Conservation (phyloP, 2,329 filamentous ascomycete species). For the Drechmeria coniospora region DNA sequence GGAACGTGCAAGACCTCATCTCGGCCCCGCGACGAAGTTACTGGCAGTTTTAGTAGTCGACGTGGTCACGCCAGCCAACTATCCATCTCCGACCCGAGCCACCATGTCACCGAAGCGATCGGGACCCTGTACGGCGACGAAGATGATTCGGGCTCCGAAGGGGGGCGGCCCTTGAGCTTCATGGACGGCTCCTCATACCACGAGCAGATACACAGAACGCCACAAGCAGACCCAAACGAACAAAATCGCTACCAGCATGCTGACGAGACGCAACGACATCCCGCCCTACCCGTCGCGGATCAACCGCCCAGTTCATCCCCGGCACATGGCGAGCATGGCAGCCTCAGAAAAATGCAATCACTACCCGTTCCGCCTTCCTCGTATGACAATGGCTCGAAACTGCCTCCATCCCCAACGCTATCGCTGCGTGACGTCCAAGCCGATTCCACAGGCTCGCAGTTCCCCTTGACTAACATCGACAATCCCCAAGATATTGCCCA, state of each 20-base stretch:
- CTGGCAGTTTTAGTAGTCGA: conserved; percentile 40
- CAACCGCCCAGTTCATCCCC: conserved; percentile 15
- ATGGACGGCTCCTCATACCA: conserved; percentile 39
- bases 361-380: conserved; percentile 22
- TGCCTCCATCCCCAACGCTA: conserved; percentile 35
- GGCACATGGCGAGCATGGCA: conserved; percentile 17
- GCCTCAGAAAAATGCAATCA: conserved; percentile 28
- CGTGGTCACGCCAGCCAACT: conserved; percentile 43
- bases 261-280: conserved; percentile 23
- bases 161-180: conserved; percentile 58
- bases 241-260: conserved; percentile 15
- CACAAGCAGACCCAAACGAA: conserved; percentile 5
- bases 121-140: conserved; percentile 77
- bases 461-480: conserved; percentile 78
- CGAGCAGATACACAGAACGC: conserved; percentile 28
- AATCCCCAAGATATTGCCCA: conserved; percentile 80
- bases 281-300: conserved; percentile 32
- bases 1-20: conserved; percentile 35
- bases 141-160: conserved; percentile 43
- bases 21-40: conserved; percentile 37
- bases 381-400: conserved; percentile 24
- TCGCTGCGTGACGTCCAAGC: conserved; percentile 38
- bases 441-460: conserved; percentile 49
- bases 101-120: conserved; percentile 90
- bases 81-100: conserved; percentile 71